Evolutionary conservation across 768 basidiomycete genomes (phyloP).

Genomic region (Boletus rubroflammeus): DNA sequence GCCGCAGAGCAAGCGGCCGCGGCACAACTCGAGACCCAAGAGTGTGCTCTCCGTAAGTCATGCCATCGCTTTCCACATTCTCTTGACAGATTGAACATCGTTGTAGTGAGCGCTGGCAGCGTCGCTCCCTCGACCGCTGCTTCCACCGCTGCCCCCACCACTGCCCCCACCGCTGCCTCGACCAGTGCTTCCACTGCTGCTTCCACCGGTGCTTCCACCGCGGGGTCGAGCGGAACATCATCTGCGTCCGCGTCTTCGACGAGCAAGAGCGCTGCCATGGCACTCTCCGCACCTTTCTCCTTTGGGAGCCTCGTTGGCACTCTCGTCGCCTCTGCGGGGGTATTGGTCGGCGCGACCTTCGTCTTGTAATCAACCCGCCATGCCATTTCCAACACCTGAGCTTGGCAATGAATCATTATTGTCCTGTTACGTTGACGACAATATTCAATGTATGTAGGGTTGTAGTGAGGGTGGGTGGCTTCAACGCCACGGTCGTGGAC

Average conservation of each 20-base stretch:
- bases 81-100: background rate
- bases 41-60: conserved; percentile 32
- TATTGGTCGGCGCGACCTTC: conserved; percentile 24
- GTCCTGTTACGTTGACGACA: background rate
- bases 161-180: background rate
- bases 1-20: conserved; percentile 32
- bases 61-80: background rate
- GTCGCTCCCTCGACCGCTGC: background rate
- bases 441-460: too few relatives aligned
- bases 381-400: background rate
- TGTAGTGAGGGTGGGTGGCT: background rate
- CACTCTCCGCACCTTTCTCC: conserved; percentile 14
- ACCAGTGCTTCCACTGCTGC: background rate
- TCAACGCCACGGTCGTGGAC: too few relatives aligned
- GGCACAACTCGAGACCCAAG: conserved; percentile 21
- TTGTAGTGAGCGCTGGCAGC: background rate
- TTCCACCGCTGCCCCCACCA: background rate
- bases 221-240: background rate
- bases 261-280: conserved; percentile 16
- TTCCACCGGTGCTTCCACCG: background rate
- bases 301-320: conserved; percentile 17
- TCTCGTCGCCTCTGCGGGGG: conserved; percentile 26
- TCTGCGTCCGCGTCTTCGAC: background rate
- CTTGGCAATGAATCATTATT: background rate
- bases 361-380: conserved; percentile 13